phyloP scores from a whole-genome alignment of 495 filamentous ascomycete genomes.

The Sordaria brevicollis region DNA sequence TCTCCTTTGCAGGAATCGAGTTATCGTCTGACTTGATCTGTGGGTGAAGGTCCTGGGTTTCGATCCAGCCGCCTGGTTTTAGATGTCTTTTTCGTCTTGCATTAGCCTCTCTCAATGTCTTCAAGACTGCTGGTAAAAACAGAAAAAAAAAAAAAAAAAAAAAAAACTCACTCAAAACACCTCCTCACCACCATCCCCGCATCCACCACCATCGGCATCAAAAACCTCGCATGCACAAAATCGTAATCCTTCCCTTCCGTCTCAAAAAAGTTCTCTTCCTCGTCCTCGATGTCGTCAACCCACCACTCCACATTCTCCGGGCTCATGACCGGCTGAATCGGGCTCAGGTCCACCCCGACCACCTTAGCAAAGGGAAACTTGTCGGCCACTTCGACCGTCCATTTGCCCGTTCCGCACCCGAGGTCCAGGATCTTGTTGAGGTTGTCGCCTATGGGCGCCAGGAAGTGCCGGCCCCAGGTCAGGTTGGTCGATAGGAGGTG shows the following conservation, averaged over 20 bases:
- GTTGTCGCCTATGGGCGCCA: slow-evolving; percentile 37
- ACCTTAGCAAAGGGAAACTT: slow-evolving; percentile 23
- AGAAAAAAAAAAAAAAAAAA: no score
- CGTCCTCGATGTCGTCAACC: slow-evolving; percentile 33
- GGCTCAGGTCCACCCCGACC: slow-evolving; percentile 20
- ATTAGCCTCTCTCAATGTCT: neutral
- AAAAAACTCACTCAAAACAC: slow-evolving; percentile 14
- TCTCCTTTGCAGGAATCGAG: slow-evolving; percentile 13
- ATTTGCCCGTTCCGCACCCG: slow-evolving; percentile 50
- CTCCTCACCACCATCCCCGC: slow-evolving; percentile 23
- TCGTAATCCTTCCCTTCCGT: slow-evolving; percentile 15
- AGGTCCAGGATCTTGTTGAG: slow-evolving; percentile 49
- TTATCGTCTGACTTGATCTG: slow-evolving; percentile 30
- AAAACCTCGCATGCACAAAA: slow-evolving; percentile 27
- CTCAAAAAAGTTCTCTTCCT: slow-evolving; percentile 17
- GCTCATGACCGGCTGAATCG: slow-evolving; percentile 30
- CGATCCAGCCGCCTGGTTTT: slow-evolving; percentile 42
- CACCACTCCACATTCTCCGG: slow-evolving; percentile 28
- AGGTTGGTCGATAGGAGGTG: slow-evolving; percentile 45
- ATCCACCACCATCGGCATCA: slow-evolving; percentile 34
- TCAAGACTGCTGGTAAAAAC: no score
- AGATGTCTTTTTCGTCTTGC: slow-evolving; percentile 11
- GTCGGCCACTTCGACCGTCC: slow-evolving; percentile 49
- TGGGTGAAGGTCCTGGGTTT: slow-evolving; percentile 38
- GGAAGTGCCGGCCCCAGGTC: slow-evolving; percentile 35